A percentile compares a stretch with the other conserved stretches of the same genome.
Conservation (phyloP, 768 basidiomycete genomes). For the Saitozyma sp. region DNA sequence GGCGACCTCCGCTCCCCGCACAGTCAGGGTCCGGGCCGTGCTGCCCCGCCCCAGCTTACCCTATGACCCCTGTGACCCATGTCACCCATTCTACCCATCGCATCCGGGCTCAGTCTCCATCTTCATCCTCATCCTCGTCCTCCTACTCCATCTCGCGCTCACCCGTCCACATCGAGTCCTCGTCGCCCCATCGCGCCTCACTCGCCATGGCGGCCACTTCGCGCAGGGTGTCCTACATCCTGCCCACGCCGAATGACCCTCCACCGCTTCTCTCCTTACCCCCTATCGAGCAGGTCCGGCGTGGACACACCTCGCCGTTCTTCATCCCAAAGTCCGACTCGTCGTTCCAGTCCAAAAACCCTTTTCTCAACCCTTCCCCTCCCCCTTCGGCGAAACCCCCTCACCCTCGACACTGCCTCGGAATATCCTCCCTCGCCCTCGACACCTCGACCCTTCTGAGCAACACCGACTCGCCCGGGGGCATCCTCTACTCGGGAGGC, state of each 20-base stretch:
- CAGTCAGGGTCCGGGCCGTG: no score
- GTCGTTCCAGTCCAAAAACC: conserved; percentile 21
- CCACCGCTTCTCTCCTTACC: conserved; percentile 72
- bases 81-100: neutral
- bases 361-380: conserved; percentile 23
- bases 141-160: neutral
- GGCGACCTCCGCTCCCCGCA: no score
- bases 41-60: no score
- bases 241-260: conserved; percentile 68
- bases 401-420: conserved; percentile 81
- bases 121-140: neutral
- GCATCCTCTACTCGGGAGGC: conserved; percentile 86
- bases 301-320: conserved; percentile 70
- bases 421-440: conserved; percentile 80
- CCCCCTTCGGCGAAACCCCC: conserved; percentile 23
- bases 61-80: no score
- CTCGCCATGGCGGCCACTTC: conserved; percentile 30
- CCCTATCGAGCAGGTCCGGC: conserved; percentile 62
- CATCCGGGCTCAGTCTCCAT: neutral
- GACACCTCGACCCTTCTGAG: conserved; percentile 76
- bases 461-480: conserved; percentile 68
- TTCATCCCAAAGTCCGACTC: conserved; percentile 56
- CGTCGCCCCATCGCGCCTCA: neutral
- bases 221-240: conserved; percentile 77
- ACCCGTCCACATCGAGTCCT: neutral